Evolutionary conservation across 1,284 basidiomycete genomes (phyloP).

Genomic region (Boletellus deceptivus): DNA sequence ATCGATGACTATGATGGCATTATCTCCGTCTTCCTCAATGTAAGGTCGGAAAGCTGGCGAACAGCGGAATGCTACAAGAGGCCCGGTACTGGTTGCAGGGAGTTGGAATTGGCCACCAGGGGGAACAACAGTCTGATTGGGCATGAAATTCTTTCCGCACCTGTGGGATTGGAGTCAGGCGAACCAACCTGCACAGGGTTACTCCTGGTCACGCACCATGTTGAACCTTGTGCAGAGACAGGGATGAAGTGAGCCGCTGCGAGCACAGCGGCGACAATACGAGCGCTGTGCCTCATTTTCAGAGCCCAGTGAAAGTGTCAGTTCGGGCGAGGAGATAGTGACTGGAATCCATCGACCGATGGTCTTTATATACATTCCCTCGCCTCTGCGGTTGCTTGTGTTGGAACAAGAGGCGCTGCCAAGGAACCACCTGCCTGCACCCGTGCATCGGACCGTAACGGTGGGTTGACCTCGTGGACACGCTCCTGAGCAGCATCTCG

Average conservation of each 20-base stretch:
- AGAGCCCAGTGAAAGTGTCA: not conserved
- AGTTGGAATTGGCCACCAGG: constrained; percentile 61
- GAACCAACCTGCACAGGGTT: not conserved
- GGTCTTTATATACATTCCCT: not conserved
- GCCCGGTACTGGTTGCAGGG: constrained; percentile 43
- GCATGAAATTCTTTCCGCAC: constrained; percentile 69
- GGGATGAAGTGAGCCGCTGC: constrained; percentile 2
- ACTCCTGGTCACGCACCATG: constrained; percentile 20
- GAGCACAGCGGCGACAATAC: constrained; percentile 1
- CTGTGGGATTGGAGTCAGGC: constrained; percentile 29
- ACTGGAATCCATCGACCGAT: too few species aligned
- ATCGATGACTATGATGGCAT: constrained; percentile 53
- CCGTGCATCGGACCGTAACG: not conserved
- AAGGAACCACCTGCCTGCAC: not conserved
- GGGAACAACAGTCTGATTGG: constrained; percentile 46
- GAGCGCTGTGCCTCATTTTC: constrained; percentile 11
- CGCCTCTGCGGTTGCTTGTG: not conserved
- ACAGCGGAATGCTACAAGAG: constrained; percentile 68
- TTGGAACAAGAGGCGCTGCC: not conserved
- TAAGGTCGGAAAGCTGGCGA: constrained; percentile 67
- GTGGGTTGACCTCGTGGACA: too few species aligned
- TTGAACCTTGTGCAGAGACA: constrained; percentile 14
- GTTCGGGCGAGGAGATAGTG: not conserved
- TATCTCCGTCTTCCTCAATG: constrained; percentile 49
- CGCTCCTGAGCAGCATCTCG: too few species aligned